Percentiles rank a stretch among this genome's conserved stretches.
phyloP scores from a whole-genome alignment of 176 grass and related monocot genomes.

The Oryza meyeriana region DNA sequence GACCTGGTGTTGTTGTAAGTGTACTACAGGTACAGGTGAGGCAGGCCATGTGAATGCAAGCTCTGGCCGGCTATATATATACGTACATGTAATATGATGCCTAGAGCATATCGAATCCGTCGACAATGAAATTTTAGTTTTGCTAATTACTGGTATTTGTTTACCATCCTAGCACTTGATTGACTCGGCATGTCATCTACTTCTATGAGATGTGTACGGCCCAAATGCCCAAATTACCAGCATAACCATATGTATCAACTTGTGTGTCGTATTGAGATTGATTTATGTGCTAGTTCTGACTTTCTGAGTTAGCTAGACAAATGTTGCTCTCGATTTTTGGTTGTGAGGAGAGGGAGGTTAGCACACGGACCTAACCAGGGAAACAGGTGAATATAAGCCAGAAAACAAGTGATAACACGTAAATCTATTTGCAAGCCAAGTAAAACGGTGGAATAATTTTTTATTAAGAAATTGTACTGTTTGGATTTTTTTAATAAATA shows the following conservation, averaged over 20 bases:
- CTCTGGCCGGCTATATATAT: slow-evolving; percentile 27
- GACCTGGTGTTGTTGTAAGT: neutral
- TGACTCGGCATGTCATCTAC: neutral
- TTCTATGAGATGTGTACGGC: neutral
- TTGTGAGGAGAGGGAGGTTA: neutral
- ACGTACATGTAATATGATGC: neutral
- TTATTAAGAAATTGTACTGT: no score
- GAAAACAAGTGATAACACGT: no score
- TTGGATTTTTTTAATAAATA: no score
- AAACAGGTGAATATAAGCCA: no score
- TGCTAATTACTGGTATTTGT: neutral
- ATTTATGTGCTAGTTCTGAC: no score
- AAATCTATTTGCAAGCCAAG: no score
- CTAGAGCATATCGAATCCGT: neutral
- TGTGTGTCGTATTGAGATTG: neutral
- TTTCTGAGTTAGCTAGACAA: neutral
- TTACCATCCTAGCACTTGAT: neutral
- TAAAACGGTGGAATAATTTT: no score
- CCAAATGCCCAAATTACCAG: neutral
- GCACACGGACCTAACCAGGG: no score
- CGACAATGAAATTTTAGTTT: neutral
- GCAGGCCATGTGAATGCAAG: neutral
- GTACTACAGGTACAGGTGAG: slow-evolving; percentile 18
- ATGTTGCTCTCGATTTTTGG: neutral
- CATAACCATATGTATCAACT: neutral